Evolutionary conservation across 1,139 yeast genomes (phyloP).

Genomic region (Yamadazyma conglobata): DNA sequence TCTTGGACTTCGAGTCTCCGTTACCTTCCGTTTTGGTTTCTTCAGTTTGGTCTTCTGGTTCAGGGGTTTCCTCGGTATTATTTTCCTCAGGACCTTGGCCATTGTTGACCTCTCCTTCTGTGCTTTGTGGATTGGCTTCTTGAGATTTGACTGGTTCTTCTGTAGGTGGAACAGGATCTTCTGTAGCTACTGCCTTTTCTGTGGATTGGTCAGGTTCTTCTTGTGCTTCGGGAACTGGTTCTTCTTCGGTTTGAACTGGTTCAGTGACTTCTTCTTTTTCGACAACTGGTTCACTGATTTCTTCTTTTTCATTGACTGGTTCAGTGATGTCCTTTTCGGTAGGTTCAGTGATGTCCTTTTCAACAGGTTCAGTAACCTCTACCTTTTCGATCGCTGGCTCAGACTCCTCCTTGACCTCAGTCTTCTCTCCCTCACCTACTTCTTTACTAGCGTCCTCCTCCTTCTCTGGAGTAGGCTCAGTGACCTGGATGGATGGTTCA

Average conservation of each 20-base stretch:
- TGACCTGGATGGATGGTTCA: constrained; percentile 10
- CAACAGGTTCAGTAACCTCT: constrained; percentile 2
- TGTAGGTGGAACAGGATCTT: neutral
- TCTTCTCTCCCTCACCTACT: constrained; percentile 4
- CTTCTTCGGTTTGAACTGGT: constrained; percentile 5
- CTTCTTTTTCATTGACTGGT: constrained; percentile 4
- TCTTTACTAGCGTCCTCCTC: constrained; percentile 3
- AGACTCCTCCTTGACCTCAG: constrained; percentile 5
- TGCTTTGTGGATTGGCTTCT: neutral
- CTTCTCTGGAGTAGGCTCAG: constrained; percentile 11
- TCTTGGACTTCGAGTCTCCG: too few species aligned
- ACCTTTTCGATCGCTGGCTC: constrained; percentile 6
- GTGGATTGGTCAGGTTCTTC: constrained; percentile 3
- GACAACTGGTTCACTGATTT: neutral
- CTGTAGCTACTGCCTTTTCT: neutral
- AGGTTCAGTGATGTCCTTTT: neutral
- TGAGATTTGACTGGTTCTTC: constrained; percentile 4
- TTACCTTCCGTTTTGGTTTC: constrained; percentile 13
- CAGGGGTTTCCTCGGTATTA: constrained; percentile 2
- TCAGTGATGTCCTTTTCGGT: constrained; percentile 6
- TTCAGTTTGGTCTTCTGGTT: constrained; percentile 4
- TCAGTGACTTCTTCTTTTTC: constrained; percentile 6
- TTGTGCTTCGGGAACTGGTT: constrained; percentile 10
- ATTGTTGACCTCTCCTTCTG: too few species aligned
- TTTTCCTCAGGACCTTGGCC: neutral